These are phyloP conservation scores for Aspergillus bertholletiae DNA, from an alignment of 495 filamentous ascomycete genomes.

Conservation along the genomic window DNA sequence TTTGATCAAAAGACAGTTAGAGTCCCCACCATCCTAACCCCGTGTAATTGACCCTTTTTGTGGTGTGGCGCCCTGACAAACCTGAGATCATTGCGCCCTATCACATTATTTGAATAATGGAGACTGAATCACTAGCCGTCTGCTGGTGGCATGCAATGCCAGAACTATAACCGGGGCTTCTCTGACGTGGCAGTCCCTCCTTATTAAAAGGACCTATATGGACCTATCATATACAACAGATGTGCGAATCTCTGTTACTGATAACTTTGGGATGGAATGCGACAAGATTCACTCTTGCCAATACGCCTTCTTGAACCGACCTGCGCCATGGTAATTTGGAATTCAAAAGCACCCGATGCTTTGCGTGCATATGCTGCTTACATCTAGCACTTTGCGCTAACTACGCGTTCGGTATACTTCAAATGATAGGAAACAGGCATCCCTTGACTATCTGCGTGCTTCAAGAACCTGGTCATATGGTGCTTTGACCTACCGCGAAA, in stretches of 20 bases:
- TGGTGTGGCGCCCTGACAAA: conserved; percentile 11
- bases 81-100: conserved; percentile 7
- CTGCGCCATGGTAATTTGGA: not conserved
- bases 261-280: conserved; percentile 2
- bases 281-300: conserved; percentile 4
- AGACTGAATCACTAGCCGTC: conserved; percentile 7
- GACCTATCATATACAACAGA: conserved; percentile 10
- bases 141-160: conserved; percentile 8
- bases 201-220: conserved; percentile 6
- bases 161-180: conserved; percentile 10
- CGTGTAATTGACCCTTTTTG: conserved; percentile 3
- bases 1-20: no score
- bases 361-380: not conserved
- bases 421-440: not conserved
- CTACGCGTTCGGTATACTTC: not conserved
- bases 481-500: not conserved
- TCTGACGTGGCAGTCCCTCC: conserved; percentile 23
- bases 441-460: not conserved
- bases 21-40: conserved; percentile 9
- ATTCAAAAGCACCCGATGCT: not conserved
- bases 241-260: conserved; percentile 9
- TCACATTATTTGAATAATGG: conserved; percentile 6
- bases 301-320: not conserved
- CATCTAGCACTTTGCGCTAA: not conserved
- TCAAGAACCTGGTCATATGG: not conserved